Conservation (phyloP, 805 yeast species). For the Tetrapisispora nanseiensis region DNA sequence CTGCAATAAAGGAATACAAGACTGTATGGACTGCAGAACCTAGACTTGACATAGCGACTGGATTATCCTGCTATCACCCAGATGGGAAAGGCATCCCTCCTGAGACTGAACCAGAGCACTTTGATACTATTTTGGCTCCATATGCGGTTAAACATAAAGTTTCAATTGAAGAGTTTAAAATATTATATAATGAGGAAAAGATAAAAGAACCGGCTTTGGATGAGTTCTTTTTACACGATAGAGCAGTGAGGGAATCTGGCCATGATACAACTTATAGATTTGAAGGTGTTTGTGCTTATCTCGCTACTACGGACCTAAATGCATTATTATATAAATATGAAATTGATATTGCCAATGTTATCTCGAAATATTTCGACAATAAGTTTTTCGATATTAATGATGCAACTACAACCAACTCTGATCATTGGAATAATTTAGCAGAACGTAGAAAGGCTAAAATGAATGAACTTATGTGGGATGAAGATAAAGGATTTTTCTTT, state of each 20-base stretch:
- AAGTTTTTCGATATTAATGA: slow-evolving; percentile 32
- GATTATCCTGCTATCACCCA: slow-evolving; percentile 84
- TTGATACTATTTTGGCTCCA: slow-evolving; percentile 58
- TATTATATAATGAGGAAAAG: slow-evolving; percentile 55
- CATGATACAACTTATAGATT: slow-evolving; percentile 89
- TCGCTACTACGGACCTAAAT: slow-evolving; percentile 87
- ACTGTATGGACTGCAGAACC: slow-evolving; percentile 74
- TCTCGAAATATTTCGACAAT: slow-evolving; percentile 47
- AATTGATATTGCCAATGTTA: slow-evolving; percentile 63
- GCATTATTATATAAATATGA: slow-evolving; percentile 85
- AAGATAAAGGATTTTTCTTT: slow-evolving; percentile 62
- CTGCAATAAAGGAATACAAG: slow-evolving; percentile 81
- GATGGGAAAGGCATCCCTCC: slow-evolving; percentile 92
- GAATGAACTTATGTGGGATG: slow-evolving; percentile 75
- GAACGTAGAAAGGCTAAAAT: slow-evolving; percentile 43
- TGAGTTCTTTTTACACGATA: slow-evolving; percentile 79
- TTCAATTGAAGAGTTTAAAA: slow-evolving; percentile 52
- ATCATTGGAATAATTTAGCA: slow-evolving; percentile 55
- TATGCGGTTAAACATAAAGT: slow-evolving; percentile 54
- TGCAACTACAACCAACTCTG: slow-evolving; percentile 35
- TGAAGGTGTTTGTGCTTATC: slow-evolving; percentile 79
- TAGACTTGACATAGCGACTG: slow-evolving; percentile 60
- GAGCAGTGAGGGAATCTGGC: slow-evolving; percentile 94
- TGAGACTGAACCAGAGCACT: slow-evolving; percentile 88
- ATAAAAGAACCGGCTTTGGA: slow-evolving; percentile 73